Conservation (phyloP, 2,329 filamentous ascomycete genomes). For the Colletotrichum sidae region DNA sequence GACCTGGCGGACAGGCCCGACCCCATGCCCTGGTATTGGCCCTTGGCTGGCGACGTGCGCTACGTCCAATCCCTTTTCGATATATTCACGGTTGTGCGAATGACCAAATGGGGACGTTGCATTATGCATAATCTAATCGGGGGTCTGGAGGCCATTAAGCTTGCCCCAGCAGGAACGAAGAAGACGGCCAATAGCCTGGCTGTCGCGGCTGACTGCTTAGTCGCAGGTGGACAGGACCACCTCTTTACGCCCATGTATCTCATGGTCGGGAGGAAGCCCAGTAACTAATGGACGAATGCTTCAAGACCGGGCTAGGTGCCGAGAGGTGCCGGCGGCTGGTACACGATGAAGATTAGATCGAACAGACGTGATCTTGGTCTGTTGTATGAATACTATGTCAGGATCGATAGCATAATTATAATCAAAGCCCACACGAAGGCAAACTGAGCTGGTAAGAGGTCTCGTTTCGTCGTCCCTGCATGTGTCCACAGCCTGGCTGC, state of each 20-base stretch:
- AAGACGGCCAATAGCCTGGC: slow-evolving; percentile 95
- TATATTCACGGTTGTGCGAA: slow-evolving; percentile 84
- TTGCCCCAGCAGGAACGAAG: slow-evolving; percentile 86
- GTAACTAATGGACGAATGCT: slow-evolving; percentile 10
- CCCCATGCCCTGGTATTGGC: slow-evolving; percentile 92
- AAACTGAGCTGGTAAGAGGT: no score
- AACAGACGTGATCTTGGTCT: slow-evolving; percentile 13
- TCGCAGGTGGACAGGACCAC: slow-evolving; percentile 86
- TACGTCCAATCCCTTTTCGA: slow-evolving; percentile 86
- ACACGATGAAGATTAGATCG: not conserved
- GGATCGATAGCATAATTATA: slow-evolving; percentile 34
- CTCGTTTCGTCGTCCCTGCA: no score
- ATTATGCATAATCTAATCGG: slow-evolving; percentile 83
- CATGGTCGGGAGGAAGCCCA: slow-evolving; percentile 91
- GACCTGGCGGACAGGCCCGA: slow-evolving; percentile 79
- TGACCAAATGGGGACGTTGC: slow-evolving; percentile 86
- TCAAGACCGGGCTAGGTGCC: no score
- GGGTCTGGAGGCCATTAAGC: slow-evolving; percentile 76
- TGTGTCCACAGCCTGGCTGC: no score
- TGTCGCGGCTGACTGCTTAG: slow-evolving; percentile 83
- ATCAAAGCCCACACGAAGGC: slow-evolving; percentile 13
- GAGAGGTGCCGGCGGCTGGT: no score
- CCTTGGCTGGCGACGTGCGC: slow-evolving; percentile 84
- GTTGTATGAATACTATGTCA: slow-evolving; percentile 18
- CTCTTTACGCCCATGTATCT: slow-evolving; percentile 99